Conservation (phyloP, 2,329 filamentous ascomycete genomes). For the Fusarium bactridioides region DNA sequence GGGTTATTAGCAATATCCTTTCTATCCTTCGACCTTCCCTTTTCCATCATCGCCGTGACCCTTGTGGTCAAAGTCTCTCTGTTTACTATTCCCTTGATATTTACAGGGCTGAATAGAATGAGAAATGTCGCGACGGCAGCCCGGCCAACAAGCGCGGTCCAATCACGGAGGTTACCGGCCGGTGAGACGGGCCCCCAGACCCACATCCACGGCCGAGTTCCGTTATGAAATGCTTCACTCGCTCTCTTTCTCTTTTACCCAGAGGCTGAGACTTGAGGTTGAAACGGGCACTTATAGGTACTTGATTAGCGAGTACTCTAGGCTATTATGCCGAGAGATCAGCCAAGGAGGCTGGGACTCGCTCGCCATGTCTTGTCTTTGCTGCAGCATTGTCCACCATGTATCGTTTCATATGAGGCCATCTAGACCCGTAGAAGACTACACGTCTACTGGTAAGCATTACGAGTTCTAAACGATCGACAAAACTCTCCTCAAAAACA, state of each 20-base stretch:
- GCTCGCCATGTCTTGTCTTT: background rate
- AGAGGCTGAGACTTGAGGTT: background rate
- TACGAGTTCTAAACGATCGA: background rate
- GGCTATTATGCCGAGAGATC: background rate
- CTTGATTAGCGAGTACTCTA: background rate
- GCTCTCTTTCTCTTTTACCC: background rate
- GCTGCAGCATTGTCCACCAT: background rate
- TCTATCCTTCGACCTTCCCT: background rate
- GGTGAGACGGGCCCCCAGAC: slow-evolving; percentile 13
- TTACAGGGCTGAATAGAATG: slow-evolving; percentile 23
- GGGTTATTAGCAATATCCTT: background rate
- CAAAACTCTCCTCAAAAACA: background rate
- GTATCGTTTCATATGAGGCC: slow-evolving; percentile 8
- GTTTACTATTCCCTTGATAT: background rate
- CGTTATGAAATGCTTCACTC: slow-evolving; percentile 9
- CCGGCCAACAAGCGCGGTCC: slow-evolving; percentile 22
- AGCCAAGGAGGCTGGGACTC: background rate
- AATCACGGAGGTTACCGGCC: slow-evolving; percentile 39
- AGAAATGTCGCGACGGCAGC: slow-evolving; percentile 16
- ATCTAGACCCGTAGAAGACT: background rate
- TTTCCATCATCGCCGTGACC: background rate
- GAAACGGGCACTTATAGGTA: background rate
- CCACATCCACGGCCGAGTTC: slow-evolving; percentile 28
- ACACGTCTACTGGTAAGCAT: background rate
- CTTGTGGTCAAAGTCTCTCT: background rate